phyloP scores from a whole-genome alignment of 768 basidiomycete genomes.

The Boletus bicolor region DNA sequence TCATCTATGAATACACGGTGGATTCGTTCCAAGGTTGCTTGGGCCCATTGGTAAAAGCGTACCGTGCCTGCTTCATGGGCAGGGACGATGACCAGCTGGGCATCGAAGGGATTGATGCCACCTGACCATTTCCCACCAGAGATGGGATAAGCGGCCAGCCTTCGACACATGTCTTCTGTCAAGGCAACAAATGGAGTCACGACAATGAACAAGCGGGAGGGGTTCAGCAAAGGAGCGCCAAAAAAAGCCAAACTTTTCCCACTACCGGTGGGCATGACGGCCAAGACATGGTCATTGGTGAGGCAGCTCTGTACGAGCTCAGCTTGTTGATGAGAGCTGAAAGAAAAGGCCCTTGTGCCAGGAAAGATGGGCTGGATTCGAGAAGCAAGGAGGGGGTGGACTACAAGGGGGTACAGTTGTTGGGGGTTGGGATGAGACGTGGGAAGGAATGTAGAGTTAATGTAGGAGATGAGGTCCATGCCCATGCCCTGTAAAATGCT shows the following conservation, averaged over 20 bases:
- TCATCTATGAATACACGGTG: slow-evolving; percentile 4
- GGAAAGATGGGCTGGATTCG: not conserved
- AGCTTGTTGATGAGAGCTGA: slow-evolving; percentile 2
- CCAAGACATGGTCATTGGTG: slow-evolving; percentile 2
- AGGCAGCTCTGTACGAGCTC: slow-evolving; percentile 11
- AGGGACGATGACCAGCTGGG: slow-evolving; percentile 8
- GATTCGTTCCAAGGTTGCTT: not conserved
- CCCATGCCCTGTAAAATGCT: not conserved
- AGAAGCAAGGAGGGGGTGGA: not conserved
- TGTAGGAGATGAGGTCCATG: not conserved
- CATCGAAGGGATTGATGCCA: not conserved
- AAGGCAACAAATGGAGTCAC: not conserved
- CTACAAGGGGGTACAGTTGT: not conserved
- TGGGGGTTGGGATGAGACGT: not conserved
- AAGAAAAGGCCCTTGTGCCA: not conserved
- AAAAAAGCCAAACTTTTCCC: slow-evolving; percentile 14
- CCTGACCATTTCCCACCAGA: not conserved
- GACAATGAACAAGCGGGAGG: no score
- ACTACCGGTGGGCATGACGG: slow-evolving; percentile 10
- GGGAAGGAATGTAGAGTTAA: not conserved
- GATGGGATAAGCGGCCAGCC: not conserved
- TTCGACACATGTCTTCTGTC: slow-evolving; percentile 6
- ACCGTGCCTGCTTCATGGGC: slow-evolving; percentile 3
- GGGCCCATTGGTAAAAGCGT: not conserved
- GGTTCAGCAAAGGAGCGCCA: no score